These are phyloP conservation scores for Linnemannia zychae DNA, from an alignment of 192 early-diverging fungal species.

Conservation along the genomic window DNA sequence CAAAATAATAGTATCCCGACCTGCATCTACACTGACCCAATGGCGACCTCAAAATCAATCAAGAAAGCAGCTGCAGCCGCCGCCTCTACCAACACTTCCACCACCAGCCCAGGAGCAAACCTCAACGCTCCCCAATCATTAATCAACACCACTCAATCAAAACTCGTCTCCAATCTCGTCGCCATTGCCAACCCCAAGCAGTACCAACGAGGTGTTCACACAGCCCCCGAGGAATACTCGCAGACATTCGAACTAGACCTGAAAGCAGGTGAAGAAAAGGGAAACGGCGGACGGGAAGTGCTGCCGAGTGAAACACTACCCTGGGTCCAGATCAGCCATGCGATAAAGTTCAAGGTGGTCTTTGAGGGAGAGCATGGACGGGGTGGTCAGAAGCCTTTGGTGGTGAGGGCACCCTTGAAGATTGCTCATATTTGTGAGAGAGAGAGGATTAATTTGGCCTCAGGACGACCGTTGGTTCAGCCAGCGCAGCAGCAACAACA, in stretches of 20 bases:
- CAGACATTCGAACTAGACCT: background rate
- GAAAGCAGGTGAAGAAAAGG: background rate
- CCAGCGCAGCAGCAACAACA: background rate
- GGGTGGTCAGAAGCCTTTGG: background rate
- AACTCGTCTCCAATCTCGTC: background rate
- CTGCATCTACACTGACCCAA: background rate
- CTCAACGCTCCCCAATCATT: background rate
- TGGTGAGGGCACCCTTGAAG: background rate
- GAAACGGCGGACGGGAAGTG: background rate
- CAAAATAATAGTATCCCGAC: background rate
- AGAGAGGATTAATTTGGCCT: background rate
- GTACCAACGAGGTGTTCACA: background rate
- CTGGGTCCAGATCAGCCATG: background rate
- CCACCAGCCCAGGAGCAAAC: background rate
- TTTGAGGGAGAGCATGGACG: background rate
- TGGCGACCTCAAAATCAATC: background rate
- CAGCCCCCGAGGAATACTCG: background rate
- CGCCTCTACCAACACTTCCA: background rate
- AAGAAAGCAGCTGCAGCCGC: background rate
- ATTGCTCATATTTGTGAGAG: background rate
- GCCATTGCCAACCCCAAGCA: background rate
- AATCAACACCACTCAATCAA: background rate
- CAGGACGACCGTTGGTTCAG: background rate
- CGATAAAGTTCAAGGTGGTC: background rate
- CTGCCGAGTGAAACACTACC: background rate